Evolutionary conservation across 2,329 filamentous ascomycete species (phyloP), one percentile per base, ranked within the genome.

Genomic region (Cytospora piceicola): DNA sequence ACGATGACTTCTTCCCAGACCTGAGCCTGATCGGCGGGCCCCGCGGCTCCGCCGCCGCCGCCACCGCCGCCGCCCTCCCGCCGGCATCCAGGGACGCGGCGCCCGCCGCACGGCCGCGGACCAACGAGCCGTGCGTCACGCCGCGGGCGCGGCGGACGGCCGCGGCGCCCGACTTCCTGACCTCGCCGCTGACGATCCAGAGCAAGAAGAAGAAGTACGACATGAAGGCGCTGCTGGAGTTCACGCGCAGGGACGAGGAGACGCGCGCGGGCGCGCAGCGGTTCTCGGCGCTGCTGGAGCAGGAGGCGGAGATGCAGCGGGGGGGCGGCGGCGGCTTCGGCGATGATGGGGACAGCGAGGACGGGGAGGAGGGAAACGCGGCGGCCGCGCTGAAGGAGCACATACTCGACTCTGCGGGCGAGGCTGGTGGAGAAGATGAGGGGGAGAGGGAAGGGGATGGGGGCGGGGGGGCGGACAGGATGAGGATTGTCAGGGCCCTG

Each of bases 161-260:
- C 6, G 73, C 75, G 11, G 73, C 73, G 36, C 75, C 77, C 51
- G 76, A 76, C 64, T 61, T 65, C 32, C 55, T 62, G 49, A 65
- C 63, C 11, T 86, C 85, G 4, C 84, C 85, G 6, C 70, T 86
- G 58, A 79, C 83, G 2, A 76, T 82, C 63, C 79, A 80, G 54
- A 77, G 82, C 20, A 85, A 83, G 71, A 88, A 89, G 74, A 52
- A 67, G 20, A 88, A 85, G 69, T 89, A 88, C 68, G 85, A 89
- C 62, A 75, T 93, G 63, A 85, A 86, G 65, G 81, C 84, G 1
- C 80, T 93, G 11, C 79, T 89, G 51, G 84, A 80, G 55, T 83
- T 88, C 71, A 83, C 87, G 7, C 78, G 81, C 51, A 80, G 83
- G 64, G 86, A 92, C 67, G 80, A 86, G 52, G 85, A 85, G 49